Evolutionary conservation across 1,284 basidiomycete species (phyloP).

Genomic region (Amylostereum areolatum): DNA sequence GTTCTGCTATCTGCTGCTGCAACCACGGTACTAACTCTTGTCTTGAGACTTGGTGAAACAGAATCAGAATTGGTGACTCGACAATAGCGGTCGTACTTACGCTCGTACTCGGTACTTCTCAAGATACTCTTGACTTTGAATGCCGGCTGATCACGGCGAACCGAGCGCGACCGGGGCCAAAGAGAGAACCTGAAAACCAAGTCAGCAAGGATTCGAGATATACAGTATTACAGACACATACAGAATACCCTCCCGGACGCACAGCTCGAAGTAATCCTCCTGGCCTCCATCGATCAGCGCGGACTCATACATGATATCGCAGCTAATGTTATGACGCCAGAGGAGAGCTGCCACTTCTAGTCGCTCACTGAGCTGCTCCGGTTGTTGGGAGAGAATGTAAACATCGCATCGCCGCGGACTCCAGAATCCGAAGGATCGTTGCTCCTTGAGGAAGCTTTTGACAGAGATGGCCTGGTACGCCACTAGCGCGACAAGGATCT

Average conservation of each 20-base stretch:
- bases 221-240: conserved; percentile 29
- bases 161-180: conserved; percentile 54
- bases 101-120: conserved; percentile 66
- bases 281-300: conserved; percentile 54
- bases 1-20: conserved; percentile 72
- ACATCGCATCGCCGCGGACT: conserved; percentile 83
- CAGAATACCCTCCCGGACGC: conserved; percentile 74
- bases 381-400: conserved; percentile 75
- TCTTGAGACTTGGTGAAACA: conserved; percentile 43
- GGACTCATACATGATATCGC: conserved; percentile 83
- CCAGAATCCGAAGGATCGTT: conserved; percentile 82
- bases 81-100: conserved; percentile 31
- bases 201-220: background rate
- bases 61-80: background rate
- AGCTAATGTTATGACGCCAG: conserved; percentile 79
- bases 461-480: conserved; percentile 68
- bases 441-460: conserved; percentile 67
- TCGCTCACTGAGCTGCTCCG: conserved; percentile 70
- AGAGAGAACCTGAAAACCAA: conserved; percentile 54
- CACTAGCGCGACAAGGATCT: conserved; percentile 69
- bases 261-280: conserved; percentile 61
- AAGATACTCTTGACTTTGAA: conserved; percentile 80
- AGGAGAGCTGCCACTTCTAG: conserved; percentile 73
- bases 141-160: conserved; percentile 55
- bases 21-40: conserved; percentile 68